These are phyloP conservation scores for Alternaria novae-zelandiae DNA, from an alignment of 2,329 filamentous ascomycete genomes.

Conservation along the genomic window DNA sequence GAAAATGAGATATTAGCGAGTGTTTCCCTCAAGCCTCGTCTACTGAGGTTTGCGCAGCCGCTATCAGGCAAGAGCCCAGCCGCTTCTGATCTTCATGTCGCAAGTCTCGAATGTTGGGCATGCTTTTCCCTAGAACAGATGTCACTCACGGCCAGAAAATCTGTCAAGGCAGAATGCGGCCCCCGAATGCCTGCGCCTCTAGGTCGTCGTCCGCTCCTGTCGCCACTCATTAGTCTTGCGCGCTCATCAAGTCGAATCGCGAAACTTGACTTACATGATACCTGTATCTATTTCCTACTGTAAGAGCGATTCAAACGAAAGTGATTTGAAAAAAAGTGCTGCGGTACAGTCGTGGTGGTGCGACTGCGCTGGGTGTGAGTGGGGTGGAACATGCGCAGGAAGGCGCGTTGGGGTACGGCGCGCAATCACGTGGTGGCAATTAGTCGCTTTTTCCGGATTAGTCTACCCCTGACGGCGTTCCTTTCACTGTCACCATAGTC, in stretches of 20 bases:
- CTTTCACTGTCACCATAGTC: background rate
- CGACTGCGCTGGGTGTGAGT: conserved; percentile 3
- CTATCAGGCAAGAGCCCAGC: background rate
- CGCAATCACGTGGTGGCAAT: conserved; percentile 45
- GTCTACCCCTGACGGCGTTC: conserved; percentile 8
- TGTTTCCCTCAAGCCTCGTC: background rate
- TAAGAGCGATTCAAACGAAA: background rate
- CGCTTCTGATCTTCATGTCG: background rate
- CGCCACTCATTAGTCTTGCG: conserved; percentile 27
- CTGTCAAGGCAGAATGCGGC: conserved; percentile 71
- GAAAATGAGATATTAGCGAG: background rate
- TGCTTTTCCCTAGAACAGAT: background rate
- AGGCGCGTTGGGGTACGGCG: conserved; percentile 25
- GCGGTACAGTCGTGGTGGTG: background rate
- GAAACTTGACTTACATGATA: conserved; percentile 22
- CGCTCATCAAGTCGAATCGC: background rate
- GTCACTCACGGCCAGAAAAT: conserved; percentile 66
- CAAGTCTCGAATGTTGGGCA: background rate
- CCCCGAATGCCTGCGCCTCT: conserved; percentile 59
- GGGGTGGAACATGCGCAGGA: conserved; percentile 10
- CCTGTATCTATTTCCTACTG: background rate
- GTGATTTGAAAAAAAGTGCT: background rate
- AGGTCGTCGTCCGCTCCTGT: conserved; percentile 41
- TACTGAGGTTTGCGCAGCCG: background rate
- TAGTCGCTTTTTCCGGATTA: conserved; percentile 12